These are phyloP conservation scores for Pyrenochaeta sp. DNA, from an alignment of 2,329 filamentous ascomycete species.

Conservation along the genomic window DNA sequence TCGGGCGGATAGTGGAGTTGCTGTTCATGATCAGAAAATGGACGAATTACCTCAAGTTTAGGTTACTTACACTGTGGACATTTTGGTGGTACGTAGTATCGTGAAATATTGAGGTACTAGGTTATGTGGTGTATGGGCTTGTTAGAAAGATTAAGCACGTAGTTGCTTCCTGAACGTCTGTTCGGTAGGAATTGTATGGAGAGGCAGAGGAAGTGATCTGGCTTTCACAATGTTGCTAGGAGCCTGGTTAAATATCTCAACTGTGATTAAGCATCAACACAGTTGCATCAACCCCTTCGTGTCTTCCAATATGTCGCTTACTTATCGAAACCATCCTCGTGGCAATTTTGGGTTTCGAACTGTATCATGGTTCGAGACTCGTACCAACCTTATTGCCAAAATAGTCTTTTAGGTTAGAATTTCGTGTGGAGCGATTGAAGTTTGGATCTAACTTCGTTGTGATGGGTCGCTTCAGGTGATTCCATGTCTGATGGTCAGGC, in stretches of 20 bases:
- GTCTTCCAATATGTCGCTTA: neutral
- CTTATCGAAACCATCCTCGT: constrained; percentile 31
- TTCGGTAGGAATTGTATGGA: constrained; percentile 4
- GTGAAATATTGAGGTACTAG: no score
- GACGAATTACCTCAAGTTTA: neutral
- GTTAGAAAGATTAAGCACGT: no score
- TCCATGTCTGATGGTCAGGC: constrained; percentile 12
- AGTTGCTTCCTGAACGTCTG: no score
- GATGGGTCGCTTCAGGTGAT: constrained; percentile 4
- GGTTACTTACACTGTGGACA: constrained; percentile 41
- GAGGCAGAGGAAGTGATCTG: constrained; percentile 39
- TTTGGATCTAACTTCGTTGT: neutral
- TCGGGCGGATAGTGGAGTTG: constrained; percentile 38
- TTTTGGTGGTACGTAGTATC: constrained; percentile 9
- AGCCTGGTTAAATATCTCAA: constrained; percentile 32
- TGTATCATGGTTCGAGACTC: constrained; percentile 31
- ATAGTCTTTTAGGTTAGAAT: constrained; percentile 1
- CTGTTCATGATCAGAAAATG: constrained; percentile 20
- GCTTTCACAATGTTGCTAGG: constrained; percentile 12
- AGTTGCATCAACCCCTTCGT: neutral
- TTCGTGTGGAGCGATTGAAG: neutral
- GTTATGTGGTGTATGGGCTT: no score
- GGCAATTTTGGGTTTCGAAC: constrained; percentile 29
- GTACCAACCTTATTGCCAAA: constrained; percentile 17
- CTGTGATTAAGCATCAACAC: constrained; percentile 2